Evolutionary conservation across 2,329 filamentous ascomycete species (phyloP).

Genomic region (Fusarium nanum): DNA sequence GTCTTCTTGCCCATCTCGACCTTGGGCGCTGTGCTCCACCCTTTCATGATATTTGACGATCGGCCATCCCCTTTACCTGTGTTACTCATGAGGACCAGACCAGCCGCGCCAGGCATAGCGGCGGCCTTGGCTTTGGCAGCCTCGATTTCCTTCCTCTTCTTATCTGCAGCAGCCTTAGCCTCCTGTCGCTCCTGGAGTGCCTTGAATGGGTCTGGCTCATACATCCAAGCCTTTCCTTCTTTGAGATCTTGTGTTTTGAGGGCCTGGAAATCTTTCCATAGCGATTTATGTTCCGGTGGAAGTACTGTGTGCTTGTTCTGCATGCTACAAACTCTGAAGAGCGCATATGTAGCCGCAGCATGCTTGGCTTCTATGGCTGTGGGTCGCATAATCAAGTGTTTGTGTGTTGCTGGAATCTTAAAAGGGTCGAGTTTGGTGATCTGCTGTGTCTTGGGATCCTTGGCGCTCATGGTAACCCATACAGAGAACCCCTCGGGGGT

Average conservation of each 20-base stretch:
- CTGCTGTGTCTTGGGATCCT: slow-evolving; percentile 86
- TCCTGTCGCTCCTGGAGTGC: slow-evolving; percentile 83
- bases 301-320: slow-evolving; percentile 96
- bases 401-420: slow-evolving; percentile 80
- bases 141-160: slow-evolving; percentile 79
- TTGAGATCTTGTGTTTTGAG: slow-evolving; percentile 85
- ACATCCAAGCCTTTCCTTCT: slow-evolving; percentile 85
- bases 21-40: slow-evolving; percentile 87
- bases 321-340: slow-evolving; percentile 94
- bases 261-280: slow-evolving; percentile 92
- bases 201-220: slow-evolving; percentile 93
- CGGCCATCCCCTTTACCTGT: slow-evolving; percentile 50
- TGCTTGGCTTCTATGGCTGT: slow-evolving; percentile 92
- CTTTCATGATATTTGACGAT: slow-evolving; percentile 68
- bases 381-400: slow-evolving; percentile 78
- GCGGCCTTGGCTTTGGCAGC: slow-evolving; percentile 75
- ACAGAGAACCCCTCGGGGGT: slow-evolving; percentile 80
- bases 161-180: slow-evolving; percentile 78
- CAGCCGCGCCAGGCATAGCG: slow-evolving; percentile 69
- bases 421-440: slow-evolving; percentile 81
- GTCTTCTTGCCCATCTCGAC: slow-evolving; percentile 92
- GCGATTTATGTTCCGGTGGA: slow-evolving; percentile 85
- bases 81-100: slow-evolving; percentile 63
- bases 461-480: slow-evolving; percentile 80
- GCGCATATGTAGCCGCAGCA: slow-evolving; percentile 89